Evolutionary conservation across 352 stramenopile species (phyloP).

Genomic region (Phytophthora colocasiae): DNA sequence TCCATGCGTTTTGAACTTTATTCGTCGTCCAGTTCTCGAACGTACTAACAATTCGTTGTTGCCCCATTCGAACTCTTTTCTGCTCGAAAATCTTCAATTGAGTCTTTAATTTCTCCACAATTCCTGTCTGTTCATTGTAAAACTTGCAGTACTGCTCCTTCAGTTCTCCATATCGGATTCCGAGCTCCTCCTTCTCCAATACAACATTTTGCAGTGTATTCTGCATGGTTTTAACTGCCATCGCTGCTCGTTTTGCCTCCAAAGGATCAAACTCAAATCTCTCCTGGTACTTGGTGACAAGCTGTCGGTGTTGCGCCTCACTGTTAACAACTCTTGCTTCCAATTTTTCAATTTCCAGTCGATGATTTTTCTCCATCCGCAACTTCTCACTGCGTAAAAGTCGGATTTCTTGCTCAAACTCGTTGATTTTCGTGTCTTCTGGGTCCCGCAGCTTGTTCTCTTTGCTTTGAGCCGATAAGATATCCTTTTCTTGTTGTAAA

Average conservation of each 20-base stretch:
- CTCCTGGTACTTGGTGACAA: constrained; percentile 62
- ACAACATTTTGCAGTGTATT: constrained; percentile 64
- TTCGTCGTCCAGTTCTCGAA: constrained; percentile 40
- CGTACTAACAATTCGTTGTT: constrained; percentile 38
- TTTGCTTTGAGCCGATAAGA: constrained; percentile 5
- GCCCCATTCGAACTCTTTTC: constrained; percentile 5
- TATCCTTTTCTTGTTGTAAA: constrained; percentile 23
- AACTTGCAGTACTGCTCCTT: constrained; percentile 44
- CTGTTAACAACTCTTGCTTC: constrained; percentile 35
- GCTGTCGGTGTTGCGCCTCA: constrained; percentile 44
- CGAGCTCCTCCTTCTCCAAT: constrained; percentile 76
- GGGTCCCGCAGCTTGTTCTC: constrained; percentile 19
- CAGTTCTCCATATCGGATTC: constrained; percentile 45
- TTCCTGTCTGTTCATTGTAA: constrained; percentile 35
- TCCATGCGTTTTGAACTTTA: constrained; percentile 46
- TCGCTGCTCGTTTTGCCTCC: constrained; percentile 52
- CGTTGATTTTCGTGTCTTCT: constrained; percentile 24
- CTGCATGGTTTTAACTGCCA: constrained; percentile 60
- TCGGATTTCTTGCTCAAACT: constrained; percentile 53
- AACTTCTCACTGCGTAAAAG: constrained; percentile 62
- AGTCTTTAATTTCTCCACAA: constrained; percentile 27
- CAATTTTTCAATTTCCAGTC: constrained; percentile 45
- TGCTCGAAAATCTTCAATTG: constrained; percentile 28
- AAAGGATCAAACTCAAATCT: constrained; percentile 63
- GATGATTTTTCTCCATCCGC: constrained; percentile 45